Base-by-base conservation (phyloP, 2,329 filamentous ascomycete species). In the Acarospora socialis region DNA sequence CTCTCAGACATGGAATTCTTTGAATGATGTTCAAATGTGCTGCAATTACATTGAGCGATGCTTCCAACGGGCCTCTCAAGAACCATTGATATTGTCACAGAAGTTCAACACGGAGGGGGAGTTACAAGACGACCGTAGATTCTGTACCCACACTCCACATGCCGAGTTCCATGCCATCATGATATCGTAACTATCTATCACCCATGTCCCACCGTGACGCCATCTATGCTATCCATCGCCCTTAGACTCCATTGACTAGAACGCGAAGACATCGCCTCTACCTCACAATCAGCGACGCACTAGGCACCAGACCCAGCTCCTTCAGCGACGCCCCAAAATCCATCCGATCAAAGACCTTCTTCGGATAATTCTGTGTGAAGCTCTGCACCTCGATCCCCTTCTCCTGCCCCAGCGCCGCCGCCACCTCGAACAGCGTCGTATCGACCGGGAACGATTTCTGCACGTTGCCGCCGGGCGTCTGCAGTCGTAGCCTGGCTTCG, bases 271-370 rank as follows among this genome's bases (percentile, higher is more conserved):
- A n/a, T n/a, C n/a, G n/a, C n/a, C n/a, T n/a, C 39, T 46, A 70
- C 48, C 62, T 57, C 33, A 92, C 73, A 46, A 92, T 75, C 45
- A 98, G 61, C 28, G 82, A 86, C n/a, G 86, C 84, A 40, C 82
- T 93, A 4, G 90, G 90, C 3, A 87, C 76, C 38, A 94, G 59
- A 0, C 86, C 87, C 10, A 87, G 80, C 57, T 98, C 90, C 60
- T 92, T 92, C 34, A 98, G 58, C 4, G 86, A 90, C 67, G 90
- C 78, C 21, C 81, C 81, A 48, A 94, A 84, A 52, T 92, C 90
- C 64, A 77, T 54, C 63, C 60, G 49, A 40, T 68, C 59, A 42
- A 79, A 95, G 0, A 73, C 71, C 64, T 94, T 93, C 49, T 72
- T 74, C 0, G 90, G 90, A 47, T 92, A 95, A 13, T 76, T 94